Evolutionary conservation across 192 early-diverging fungal species (phyloP).

Genomic region (Coemansia sp.): DNA sequence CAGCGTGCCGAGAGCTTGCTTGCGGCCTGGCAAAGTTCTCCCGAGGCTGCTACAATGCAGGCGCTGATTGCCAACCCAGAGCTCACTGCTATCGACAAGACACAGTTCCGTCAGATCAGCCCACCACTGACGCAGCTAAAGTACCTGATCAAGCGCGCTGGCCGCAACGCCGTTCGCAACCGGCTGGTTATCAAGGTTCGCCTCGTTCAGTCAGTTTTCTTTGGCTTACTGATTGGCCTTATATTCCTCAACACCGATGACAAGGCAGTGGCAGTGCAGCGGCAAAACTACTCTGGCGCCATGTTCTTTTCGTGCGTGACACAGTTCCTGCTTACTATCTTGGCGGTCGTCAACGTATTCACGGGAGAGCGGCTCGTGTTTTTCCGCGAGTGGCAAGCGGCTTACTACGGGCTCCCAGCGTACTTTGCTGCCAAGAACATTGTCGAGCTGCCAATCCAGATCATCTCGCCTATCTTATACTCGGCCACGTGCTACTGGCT

Average conservation of each 20-base stretch:
- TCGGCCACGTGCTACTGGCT: conserved; percentile 57
- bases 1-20: conserved; percentile 27
- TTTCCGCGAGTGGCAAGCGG: conserved; percentile 55
- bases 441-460: conserved; percentile 57
- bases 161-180: conserved; percentile 54
- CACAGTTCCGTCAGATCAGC: conserved; percentile 32
- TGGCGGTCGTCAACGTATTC: conserved; percentile 57
- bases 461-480: conserved; percentile 50
- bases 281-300: conserved; percentile 57
- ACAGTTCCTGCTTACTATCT: conserved; percentile 45
- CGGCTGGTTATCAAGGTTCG: conserved; percentile 52
- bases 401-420: conserved; percentile 57
- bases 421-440: conserved; percentile 59
- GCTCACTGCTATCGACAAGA: conserved; percentile 10
- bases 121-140: conserved; percentile 35
- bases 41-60: conserved; percentile 21
- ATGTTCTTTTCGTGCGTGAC: conserved; percentile 55
- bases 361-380: conserved; percentile 58
- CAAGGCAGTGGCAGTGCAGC: conserved; percentile 22
- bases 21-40: conserved; percentile 40
- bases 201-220: conserved; percentile 43
- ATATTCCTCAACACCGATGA: conserved; percentile 55
- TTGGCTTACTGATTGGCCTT: conserved; percentile 57
- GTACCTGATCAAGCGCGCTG: conserved; percentile 48
- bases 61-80: conserved; percentile 21